These are phyloP conservation scores for Globisporangium splendens DNA, from an alignment of 352 stramenopile species.

Conservation along the genomic window DNA sequence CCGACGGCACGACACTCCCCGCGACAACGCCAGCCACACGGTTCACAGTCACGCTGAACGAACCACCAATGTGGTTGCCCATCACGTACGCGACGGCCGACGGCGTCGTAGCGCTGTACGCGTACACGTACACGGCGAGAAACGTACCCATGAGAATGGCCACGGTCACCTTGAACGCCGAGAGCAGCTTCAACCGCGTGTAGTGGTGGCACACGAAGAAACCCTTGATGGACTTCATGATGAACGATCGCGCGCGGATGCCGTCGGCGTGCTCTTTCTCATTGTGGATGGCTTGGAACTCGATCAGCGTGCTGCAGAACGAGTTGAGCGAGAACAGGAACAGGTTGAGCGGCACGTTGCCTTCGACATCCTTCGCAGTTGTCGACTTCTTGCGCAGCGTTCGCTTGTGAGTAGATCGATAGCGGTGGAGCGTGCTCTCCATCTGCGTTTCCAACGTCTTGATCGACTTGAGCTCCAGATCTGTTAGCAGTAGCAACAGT, in stretches of 20 bases:
- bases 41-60: slow-evolving; percentile 79
- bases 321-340: slow-evolving; percentile 85
- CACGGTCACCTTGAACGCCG: slow-evolving; percentile 49
- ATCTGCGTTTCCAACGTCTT: slow-evolving; percentile 55
- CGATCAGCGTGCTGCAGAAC: slow-evolving; percentile 72
- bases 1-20: slow-evolving; percentile 73
- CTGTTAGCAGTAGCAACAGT: slow-evolving; percentile 11
- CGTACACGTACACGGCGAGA: slow-evolving; percentile 72
- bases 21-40: slow-evolving; percentile 81
- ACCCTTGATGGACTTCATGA: slow-evolving; percentile 35
- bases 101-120: slow-evolving; percentile 61
- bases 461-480: slow-evolving; percentile 50
- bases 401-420: slow-evolving; percentile 54
- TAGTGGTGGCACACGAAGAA: slow-evolving; percentile 55
- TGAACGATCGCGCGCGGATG: slow-evolving; percentile 48
- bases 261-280: slow-evolving; percentile 43
- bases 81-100: slow-evolving; percentile 72
- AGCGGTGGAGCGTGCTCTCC: slow-evolving; percentile 61
- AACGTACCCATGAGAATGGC: slow-evolving; percentile 67
- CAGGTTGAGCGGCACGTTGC: slow-evolving; percentile 77
- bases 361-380: slow-evolving; percentile 64
- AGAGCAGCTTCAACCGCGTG: slow-evolving; percentile 31
- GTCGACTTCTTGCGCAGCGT: slow-evolving; percentile 49
- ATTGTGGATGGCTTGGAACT: slow-evolving; percentile 67
- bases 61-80: slow-evolving; percentile 73